These are phyloP conservation scores for Cryphonectria carpinicola DNA, from an alignment of 2,329 filamentous ascomycete genomes.

Conservation along the genomic window DNA sequence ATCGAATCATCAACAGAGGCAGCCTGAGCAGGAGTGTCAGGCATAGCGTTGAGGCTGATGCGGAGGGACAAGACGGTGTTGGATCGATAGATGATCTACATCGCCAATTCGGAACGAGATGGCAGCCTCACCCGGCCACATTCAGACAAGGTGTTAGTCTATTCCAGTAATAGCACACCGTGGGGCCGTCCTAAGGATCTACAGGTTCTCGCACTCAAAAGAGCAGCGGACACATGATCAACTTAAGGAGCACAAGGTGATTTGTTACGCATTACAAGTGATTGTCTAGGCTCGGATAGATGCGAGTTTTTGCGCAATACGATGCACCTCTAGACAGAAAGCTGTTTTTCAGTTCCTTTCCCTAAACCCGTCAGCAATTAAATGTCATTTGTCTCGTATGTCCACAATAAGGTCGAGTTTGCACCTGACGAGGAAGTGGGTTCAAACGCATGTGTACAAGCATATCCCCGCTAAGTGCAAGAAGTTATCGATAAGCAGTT, in stretches of 20 bases:
- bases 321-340: background rate
- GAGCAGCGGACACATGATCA: background rate
- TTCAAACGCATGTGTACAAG: background rate
- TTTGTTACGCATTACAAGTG: background rate
- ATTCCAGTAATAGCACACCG: background rate
- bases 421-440: background rate
- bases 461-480: background rate
- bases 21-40: background rate
- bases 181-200: background rate
- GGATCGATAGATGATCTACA: background rate
- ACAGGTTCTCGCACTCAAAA: background rate
- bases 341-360: background rate
- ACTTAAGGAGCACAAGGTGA: background rate
- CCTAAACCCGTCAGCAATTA: background rate
- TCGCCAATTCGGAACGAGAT: background rate
- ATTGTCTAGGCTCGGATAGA: background rate
- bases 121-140: background rate
- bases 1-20: background rate
- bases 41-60: background rate
- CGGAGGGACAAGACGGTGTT: background rate
- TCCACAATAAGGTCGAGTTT: background rate
- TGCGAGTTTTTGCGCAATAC: background rate
- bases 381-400: background rate
- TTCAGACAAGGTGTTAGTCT: background rate
- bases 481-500: slow-evolving; percentile 16